A percentile compares a stretch with the other conserved stretches of the same genome.
phyloP scores from a whole-genome alignment of 768 basidiomycete species.

The Goffeauzyma gilvescens region DNA sequence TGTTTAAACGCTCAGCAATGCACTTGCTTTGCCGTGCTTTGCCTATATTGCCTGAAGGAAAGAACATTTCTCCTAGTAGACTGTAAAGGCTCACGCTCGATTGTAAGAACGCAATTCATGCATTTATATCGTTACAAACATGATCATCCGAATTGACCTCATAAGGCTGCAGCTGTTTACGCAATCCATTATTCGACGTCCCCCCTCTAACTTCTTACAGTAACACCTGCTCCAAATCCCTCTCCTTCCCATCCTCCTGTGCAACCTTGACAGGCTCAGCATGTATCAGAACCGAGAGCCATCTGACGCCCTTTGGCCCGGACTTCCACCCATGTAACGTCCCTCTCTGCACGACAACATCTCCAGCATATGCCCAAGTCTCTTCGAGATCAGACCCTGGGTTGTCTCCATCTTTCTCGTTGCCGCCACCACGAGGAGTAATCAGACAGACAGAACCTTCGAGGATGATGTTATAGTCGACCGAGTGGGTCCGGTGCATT shows the following conservation, averaged over 20 bases:
- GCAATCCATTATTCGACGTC: slow-evolving; percentile 15
- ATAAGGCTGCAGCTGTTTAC: no score
- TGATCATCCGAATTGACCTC: no score
- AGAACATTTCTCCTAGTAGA: no score
- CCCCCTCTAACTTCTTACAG: slow-evolving; percentile 14
- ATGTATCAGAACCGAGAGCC: slow-evolving; percentile 23
- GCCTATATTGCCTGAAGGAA: no score
- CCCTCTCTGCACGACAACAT: slow-evolving; percentile 29
- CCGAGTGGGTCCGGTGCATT: slow-evolving; percentile 26
- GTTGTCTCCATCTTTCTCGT: slow-evolving; percentile 1
- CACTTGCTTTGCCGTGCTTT: no score
- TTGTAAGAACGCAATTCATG: no score
- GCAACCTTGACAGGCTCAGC: slow-evolving; percentile 14
- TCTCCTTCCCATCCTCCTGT: slow-evolving; percentile 1
- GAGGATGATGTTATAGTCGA: slow-evolving; percentile 28
- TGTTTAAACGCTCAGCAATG: no score
- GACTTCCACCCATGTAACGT: slow-evolving; percentile 28
- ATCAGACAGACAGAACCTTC: slow-evolving; percentile 17
- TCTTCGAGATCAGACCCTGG: slow-evolving; percentile 13
- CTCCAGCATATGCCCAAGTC: slow-evolving; percentile 20
- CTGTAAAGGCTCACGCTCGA: no score
- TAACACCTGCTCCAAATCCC: slow-evolving; percentile 17
- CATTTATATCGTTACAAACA: no score
- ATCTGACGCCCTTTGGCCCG: slow-evolving; percentile 23
- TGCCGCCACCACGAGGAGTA: slow-evolving; percentile 11